Evolutionary conservation across 352 stramenopile species (phyloP).

Genomic region (Globisporangium canariense): DNA sequence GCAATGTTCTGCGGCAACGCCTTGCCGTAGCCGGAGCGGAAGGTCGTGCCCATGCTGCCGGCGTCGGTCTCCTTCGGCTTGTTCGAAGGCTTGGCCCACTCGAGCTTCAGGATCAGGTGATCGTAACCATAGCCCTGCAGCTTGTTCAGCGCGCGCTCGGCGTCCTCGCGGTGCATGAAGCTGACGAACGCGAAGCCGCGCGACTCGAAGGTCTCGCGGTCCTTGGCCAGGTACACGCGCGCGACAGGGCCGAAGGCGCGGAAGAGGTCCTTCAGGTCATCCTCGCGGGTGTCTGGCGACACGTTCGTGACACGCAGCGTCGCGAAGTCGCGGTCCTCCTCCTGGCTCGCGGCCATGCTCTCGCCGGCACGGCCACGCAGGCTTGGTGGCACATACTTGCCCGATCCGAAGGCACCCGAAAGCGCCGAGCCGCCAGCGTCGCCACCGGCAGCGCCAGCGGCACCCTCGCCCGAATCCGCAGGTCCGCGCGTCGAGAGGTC

Average conservation of each 20-base stretch:
- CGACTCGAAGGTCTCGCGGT: conserved; percentile 97
- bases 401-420: conserved; percentile 70
- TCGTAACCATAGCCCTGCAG: conserved; percentile 98
- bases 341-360: conserved; percentile 33
- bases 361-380: conserved; percentile 50
- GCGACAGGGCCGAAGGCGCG: conserved; percentile 94
- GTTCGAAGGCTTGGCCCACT: conserved; percentile 98
- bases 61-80: conserved; percentile 74
- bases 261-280: conserved; percentile 99
- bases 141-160: conserved; percentile 95
- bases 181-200: conserved; percentile 98
- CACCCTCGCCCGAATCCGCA: conserved; percentile 28
- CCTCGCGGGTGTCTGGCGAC: conserved; percentile 96
- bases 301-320: conserved; percentile 99
- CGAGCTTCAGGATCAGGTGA: conserved; percentile 99
- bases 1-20: conserved; percentile 83
- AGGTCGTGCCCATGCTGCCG: conserved; percentile 82
- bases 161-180: conserved; percentile 96
- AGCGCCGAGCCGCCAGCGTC: conserved; percentile 47
- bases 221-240: conserved; percentile 97
- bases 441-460: conserved; percentile 28
- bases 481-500: conserved; percentile 53
- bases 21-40: conserved; percentile 88
- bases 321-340: conserved; percentile 75
- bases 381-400: conserved; percentile 86